Evolutionary conservation across 2,329 filamentous ascomycete genomes (phyloP).

Genomic region (Alternaria dauci): DNA sequence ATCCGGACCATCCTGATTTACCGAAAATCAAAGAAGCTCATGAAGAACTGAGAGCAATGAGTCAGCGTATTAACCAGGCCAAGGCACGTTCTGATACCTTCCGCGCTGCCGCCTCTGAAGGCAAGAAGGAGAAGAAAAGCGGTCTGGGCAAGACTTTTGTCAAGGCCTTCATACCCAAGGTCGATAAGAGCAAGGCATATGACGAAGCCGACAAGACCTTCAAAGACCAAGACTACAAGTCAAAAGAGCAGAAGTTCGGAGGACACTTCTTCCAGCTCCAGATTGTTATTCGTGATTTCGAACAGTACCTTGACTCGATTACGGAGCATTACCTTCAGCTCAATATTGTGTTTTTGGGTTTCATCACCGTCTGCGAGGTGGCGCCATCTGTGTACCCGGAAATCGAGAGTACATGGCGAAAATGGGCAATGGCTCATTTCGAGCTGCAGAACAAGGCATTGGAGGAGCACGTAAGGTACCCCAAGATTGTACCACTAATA

Average conservation of each 20-base stretch:
- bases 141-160: slow-evolving; percentile 75
- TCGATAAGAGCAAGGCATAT: slow-evolving; percentile 82
- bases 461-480: slow-evolving; percentile 77
- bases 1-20: slow-evolving; percentile 83
- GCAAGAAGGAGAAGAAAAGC: slow-evolving; percentile 48
- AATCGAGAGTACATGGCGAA: slow-evolving; percentile 92
- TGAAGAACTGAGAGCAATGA: slow-evolving; percentile 70
- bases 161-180: slow-evolving; percentile 87
- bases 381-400: slow-evolving; percentile 72
- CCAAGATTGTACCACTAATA: slow-evolving; percentile 4
- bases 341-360: slow-evolving; percentile 78
- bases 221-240: slow-evolving; percentile 83
- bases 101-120: slow-evolving; percentile 44
- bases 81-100: slow-evolving; percentile 95
- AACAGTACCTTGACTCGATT: slow-evolving; percentile 86
- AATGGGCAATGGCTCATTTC: slow-evolving; percentile 84
- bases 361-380: slow-evolving; percentile 80
- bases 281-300: slow-evolving; percentile 91
- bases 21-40: slow-evolving; percentile 74
- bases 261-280: slow-evolving; percentile 93
- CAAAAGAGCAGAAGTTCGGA: slow-evolving; percentile 84
- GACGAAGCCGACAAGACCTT: slow-evolving; percentile 68
- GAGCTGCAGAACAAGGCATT: slow-evolving; percentile 85
- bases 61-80: slow-evolving; percentile 83
- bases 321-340: slow-evolving; percentile 83